phyloP scores from a whole-genome alignment of 2,329 filamentous ascomycete genomes.

The Fusarium sp. region DNA sequence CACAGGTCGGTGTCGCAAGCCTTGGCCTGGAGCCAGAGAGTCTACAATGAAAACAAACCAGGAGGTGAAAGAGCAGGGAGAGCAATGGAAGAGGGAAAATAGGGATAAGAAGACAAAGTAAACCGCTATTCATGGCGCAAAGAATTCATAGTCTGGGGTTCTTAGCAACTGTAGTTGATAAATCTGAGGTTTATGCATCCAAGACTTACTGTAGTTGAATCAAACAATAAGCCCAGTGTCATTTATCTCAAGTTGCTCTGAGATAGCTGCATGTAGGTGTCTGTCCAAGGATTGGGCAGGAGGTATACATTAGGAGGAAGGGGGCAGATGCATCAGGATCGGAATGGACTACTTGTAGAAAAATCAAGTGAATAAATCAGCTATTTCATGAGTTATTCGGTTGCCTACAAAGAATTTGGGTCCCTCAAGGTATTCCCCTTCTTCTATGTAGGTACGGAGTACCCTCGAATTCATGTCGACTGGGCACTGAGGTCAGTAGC shows the following conservation, averaged over 20 bases:
- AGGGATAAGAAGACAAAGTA: constrained; percentile 35
- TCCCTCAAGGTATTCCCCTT: neutral
- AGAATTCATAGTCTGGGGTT: neutral
- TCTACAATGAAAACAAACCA: constrained; percentile 45
- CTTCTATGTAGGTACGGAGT: neutral
- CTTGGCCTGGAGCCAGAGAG: constrained; percentile 53
- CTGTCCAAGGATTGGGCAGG: neutral
- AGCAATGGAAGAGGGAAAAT: constrained; percentile 38
- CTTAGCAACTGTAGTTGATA: neutral
- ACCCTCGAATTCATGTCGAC: neutral
- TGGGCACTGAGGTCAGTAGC: neutral
- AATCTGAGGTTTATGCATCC: neutral
- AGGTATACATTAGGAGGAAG: neutral
- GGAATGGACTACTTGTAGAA: neutral
- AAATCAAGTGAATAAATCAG: neutral
- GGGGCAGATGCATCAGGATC: neutral
- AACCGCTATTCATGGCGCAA: neutral
- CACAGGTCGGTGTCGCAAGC: constrained; percentile 50
- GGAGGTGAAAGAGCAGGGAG: constrained; percentile 30
- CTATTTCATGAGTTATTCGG: neutral
- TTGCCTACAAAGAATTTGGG: neutral
- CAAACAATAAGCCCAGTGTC: neutral
- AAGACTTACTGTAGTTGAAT: neutral
- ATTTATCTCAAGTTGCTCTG: neutral
- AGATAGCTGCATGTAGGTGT: neutral